phyloP scores from a whole-genome alignment of 1,139 yeast genomes.

The Suhomyces taliae region DNA sequence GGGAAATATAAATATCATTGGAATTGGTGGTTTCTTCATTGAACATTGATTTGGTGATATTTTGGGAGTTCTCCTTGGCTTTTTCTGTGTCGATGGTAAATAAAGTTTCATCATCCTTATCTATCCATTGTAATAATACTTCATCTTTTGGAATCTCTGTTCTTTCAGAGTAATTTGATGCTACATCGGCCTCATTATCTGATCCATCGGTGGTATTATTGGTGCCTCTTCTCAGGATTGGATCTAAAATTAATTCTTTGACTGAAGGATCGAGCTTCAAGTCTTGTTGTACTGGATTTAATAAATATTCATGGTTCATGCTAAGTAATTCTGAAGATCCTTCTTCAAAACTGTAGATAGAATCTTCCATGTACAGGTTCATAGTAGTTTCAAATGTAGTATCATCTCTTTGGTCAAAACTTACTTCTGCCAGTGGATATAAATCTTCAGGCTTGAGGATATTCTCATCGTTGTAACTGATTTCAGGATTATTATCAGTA shows the following conservation, averaged over 20 bases:
- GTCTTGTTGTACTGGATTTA: conserved; percentile 14
- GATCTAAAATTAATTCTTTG: conserved; percentile 12
- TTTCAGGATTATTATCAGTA: too few relatives aligned
- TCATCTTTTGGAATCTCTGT: not conserved
- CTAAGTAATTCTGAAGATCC: not conserved
- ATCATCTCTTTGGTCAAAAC: not conserved
- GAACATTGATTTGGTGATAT: not conserved
- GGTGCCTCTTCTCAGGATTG: conserved; percentile 9
- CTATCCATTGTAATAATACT: conserved; percentile 7
- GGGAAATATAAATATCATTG: conserved; percentile 8
- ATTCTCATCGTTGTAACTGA: too few relatives aligned
- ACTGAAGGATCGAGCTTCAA: conserved; percentile 12
- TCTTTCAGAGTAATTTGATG: not conserved
- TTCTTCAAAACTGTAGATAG: conserved; percentile 7
- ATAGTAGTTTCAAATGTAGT: not conserved
- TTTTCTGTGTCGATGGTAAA: conserved; percentile 6
- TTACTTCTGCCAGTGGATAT: not conserved
- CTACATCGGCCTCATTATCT: not conserved
- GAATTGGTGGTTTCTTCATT: not conserved
- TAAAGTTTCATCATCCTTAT: conserved; percentile 6
- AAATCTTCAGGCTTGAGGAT: too few relatives aligned
- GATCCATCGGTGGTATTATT: conserved; percentile 6
- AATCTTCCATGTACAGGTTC: conserved; percentile 8
- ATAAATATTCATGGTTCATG: conserved; percentile 1
- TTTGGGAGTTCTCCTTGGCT: conserved; percentile 1